These are phyloP conservation scores for Mycena vitilis DNA, from an alignment of 768 basidiomycete genomes.

Conservation along the genomic window DNA sequence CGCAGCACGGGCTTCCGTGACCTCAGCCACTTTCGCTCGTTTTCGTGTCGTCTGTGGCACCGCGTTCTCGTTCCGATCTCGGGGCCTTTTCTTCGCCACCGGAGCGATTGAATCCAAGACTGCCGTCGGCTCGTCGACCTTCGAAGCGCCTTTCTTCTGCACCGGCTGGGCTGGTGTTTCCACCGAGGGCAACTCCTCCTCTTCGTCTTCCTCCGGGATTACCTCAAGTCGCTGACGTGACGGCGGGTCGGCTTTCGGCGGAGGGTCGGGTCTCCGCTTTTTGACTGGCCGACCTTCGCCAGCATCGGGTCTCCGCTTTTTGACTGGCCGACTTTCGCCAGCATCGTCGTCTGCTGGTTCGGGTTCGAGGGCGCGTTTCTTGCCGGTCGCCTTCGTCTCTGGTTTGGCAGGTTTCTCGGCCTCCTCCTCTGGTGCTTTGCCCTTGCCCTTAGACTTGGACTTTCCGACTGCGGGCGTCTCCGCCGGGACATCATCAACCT, in stretches of 20 bases:
- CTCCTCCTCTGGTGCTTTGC: conserved; percentile 1
- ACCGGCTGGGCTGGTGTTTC: background rate
- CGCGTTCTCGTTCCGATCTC: conserved; percentile 12
- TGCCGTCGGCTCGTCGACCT: background rate
- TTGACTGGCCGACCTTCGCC: conserved; percentile 1
- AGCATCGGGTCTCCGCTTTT: background rate
- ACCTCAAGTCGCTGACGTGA: conserved; percentile 21
- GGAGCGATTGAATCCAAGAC: background rate
- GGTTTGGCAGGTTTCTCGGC: conserved; percentile 16
- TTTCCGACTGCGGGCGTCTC: conserved; percentile 2
- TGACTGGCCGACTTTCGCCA: background rate
- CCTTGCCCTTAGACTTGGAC: conserved; percentile 6
- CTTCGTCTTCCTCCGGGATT: conserved; percentile 31
- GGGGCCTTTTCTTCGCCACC: conserved; percentile 12
- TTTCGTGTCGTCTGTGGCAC: conserved; percentile 15
- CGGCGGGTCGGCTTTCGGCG: background rate
- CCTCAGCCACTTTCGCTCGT: conserved; percentile 16
- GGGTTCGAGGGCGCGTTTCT: conserved; percentile 7
- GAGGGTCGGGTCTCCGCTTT: conserved; percentile 10
- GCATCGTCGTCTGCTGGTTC: background rate
- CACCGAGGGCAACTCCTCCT: conserved; percentile 17
- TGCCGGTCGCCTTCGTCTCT: conserved; percentile 7
- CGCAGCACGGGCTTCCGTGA: background rate
- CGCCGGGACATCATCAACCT: background rate
- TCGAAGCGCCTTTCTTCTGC: background rate